Evolutionary conservation across 495 filamentous ascomycete genomes (phyloP), one percentile per base, ranked within the genome.

Genomic region (Diplogelasinospora grovesii): DNA sequence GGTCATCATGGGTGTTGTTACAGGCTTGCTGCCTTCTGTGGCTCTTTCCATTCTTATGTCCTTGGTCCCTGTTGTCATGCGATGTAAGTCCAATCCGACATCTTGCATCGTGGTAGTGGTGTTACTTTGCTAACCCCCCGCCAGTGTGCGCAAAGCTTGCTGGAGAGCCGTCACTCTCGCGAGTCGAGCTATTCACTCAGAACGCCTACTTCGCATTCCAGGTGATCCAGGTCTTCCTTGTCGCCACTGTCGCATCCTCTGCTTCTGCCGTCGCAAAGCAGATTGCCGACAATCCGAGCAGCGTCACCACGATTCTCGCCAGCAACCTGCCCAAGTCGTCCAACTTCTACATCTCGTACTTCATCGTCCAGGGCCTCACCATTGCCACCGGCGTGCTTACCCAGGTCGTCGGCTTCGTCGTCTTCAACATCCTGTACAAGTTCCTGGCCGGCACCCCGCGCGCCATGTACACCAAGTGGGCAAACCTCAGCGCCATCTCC

Each of bases 201-300:
- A 94, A 93, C 54, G 85, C 74, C 34, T 98, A 94, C 70, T 98
- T 97, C 55, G 75, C 73, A 13, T 98, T 97, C 75, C 89, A 95
- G 60, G 83, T 98, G 28, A 72, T 98, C 21, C 90, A 98, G 61
- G 85, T 95, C 13, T 98, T 97, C 71, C 68, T 98, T 36, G 78
- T 98, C 21, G 73, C 87, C 2, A 97, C 92, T 2, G 28, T 95
- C 20, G 66, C 83, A 13, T 85, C 83, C 0, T 79, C 85, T 3
- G 86, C 89, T 10, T 71, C 87, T 1, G 74, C 83, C 2, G 65
- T 74, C 22, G 78, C 77, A 32, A 48, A 60, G n/a, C 31, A 71
- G 18, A 89, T 97, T 47, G 68, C 75, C 28, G 20, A 78, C 0
- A 46, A 85, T 3, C 93, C 92, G 5, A 48, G 55, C 3, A 59